phyloP scores from a whole-genome alignment of 768 basidiomycete species.

The Pleurotus cornucopiae region DNA sequence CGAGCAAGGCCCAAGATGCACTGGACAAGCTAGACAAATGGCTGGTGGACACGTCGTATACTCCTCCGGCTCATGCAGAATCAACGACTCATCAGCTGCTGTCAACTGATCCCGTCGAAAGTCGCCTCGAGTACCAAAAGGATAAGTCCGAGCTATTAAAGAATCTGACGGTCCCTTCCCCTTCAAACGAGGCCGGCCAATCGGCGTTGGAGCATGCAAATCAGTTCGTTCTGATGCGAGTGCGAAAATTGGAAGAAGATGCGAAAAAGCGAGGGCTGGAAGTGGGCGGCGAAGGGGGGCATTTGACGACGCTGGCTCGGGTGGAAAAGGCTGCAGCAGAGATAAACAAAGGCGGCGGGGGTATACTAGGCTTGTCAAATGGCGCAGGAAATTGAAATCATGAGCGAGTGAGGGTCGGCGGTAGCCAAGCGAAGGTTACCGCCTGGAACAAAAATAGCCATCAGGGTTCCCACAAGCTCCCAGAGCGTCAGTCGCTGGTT shows the following conservation, averaged over 20 bases:
- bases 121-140: constrained; percentile 34
- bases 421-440: constrained; percentile 4
- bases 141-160: constrained; percentile 38
- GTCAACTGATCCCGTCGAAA: constrained; percentile 17
- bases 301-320: constrained; percentile 38
- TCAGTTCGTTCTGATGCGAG: constrained; percentile 43
- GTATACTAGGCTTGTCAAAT: constrained; percentile 43
- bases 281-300: constrained; percentile 32
- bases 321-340: constrained; percentile 44
- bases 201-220: constrained; percentile 42
- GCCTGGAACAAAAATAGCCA: not conserved
- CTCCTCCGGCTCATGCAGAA: not conserved
- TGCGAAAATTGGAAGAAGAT: constrained; percentile 47
- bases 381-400: constrained; percentile 29
- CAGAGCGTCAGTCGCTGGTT: not conserved
- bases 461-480: not conserved
- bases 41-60: constrained; percentile 32
- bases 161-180: constrained; percentile 24
- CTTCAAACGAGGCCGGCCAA: constrained; percentile 11
- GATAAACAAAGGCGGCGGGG: constrained; percentile 21
- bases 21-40: constrained; percentile 45
- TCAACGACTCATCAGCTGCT: constrained; percentile 24
- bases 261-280: constrained; percentile 32
- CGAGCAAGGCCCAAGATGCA: constrained; percentile 47
- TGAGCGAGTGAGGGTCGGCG: constrained; percentile 15